phyloP scores from a whole-genome alignment of 306 rosid genomes.

The Vachellia collinsii region DNA sequence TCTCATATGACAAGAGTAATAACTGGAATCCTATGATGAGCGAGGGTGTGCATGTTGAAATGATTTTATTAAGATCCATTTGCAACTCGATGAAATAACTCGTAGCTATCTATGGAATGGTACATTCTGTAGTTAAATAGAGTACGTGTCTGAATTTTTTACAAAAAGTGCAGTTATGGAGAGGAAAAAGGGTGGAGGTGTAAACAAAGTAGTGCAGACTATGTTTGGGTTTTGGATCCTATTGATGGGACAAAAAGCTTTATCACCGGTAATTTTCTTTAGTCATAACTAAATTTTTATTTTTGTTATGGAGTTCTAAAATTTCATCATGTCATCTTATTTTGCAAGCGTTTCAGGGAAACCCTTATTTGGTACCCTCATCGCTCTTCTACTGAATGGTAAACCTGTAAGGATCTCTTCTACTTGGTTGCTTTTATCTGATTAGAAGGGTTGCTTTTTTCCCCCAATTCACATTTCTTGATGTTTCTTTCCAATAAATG shows the following conservation, averaged over 20 bases:
- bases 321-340: conserved; percentile 12
- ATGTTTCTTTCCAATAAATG: conserved; percentile 14
- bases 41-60: neutral
- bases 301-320: neutral
- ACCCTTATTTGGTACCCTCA: conserved; percentile 91
- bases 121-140: conserved; percentile 19
- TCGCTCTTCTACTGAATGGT: conserved; percentile 75
- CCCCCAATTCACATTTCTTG: conserved; percentile 3
- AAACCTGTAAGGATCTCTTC: conserved; percentile 66
- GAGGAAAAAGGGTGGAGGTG: conserved; percentile 97
- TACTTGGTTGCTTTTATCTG: conserved; percentile 26
- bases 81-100: conserved; percentile 5
- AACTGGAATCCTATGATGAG: neutral
- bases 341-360: conserved; percentile 65
- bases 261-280: conserved; percentile 69
- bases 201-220: conserved; percentile 67
- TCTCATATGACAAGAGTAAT: neutral
- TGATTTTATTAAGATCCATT: neutral
- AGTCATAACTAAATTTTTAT: neutral
- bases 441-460: neutral
- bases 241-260: conserved; percentile 97
- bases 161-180: conserved; percentile 67
- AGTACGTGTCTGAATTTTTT: conserved; percentile 7
- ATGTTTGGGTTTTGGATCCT: conserved; percentile 96
- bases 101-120: neutral